A percentile compares a stretch with the other conserved stretches of the same genome.
phyloP scores from a whole-genome alignment of 805 yeast genomes.

The Metschnikowia corniflorae region DNA sequence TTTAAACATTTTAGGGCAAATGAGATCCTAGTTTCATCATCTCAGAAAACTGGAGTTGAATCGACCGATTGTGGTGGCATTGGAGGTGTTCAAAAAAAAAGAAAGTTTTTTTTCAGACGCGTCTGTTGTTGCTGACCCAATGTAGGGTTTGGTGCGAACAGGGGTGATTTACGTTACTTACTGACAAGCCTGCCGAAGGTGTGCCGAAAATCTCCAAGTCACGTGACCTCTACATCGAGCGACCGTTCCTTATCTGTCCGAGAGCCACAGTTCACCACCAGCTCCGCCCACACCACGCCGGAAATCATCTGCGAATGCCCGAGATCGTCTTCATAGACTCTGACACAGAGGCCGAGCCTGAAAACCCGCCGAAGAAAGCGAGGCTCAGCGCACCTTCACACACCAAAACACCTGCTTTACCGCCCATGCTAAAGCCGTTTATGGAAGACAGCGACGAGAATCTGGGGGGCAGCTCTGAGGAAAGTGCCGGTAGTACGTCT shows the following conservation, averaged over 20 bases:
- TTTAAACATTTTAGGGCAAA: too few species aligned
- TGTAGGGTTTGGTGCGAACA: too few species aligned
- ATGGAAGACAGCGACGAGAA: conserved; percentile 16
- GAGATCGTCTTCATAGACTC: conserved; percentile 16
- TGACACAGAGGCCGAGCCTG: conserved; percentile 15
- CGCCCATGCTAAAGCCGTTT: conserved; percentile 16
- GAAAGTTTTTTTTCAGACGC: too few species aligned
- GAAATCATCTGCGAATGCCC: not conserved
- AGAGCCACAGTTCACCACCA: not conserved
- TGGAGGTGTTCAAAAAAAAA: too few species aligned
- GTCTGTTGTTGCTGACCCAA: too few species aligned
- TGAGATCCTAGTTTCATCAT: too few species aligned
- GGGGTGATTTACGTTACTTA: too few species aligned
- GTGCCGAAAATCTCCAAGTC: not conserved
- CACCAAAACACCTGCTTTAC: conserved; percentile 4
- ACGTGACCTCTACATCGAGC: not conserved
- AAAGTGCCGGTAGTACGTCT: not conserved
- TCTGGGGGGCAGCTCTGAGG: not conserved
- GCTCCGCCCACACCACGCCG: too few species aligned
- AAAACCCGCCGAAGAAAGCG: conserved; percentile 10
- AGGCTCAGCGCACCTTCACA: too few species aligned
- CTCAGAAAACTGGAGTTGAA: too few species aligned
- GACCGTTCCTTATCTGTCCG: not conserved
- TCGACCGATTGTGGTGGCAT: too few species aligned
- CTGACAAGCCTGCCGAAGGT: too few species aligned